phyloP scores from a whole-genome alignment of 805 yeast genomes.

The Ogataea saltuana region DNA sequence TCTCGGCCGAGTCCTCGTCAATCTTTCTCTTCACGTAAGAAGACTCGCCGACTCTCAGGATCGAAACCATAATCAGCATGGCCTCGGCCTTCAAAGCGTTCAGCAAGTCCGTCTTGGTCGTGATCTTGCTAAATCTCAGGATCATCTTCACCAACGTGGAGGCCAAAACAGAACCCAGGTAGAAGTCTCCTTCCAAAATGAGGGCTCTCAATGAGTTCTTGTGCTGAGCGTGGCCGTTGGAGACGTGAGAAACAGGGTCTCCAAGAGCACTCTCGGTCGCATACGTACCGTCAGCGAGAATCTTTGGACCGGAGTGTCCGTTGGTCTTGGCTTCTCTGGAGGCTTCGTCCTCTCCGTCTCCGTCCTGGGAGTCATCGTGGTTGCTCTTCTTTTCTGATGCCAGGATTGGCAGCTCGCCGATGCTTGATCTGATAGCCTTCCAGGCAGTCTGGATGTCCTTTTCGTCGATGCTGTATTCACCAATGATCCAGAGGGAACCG shows the following conservation, averaged over 20 bases:
- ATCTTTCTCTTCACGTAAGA: slow-evolving; percentile 67
- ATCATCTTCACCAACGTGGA: slow-evolving; percentile 87
- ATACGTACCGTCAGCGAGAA: slow-evolving; percentile 98
- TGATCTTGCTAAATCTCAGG: slow-evolving; percentile 64
- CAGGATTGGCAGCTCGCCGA: slow-evolving; percentile 91
- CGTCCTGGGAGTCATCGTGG: slow-evolving; percentile 26
- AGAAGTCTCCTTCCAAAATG: slow-evolving; percentile 84
- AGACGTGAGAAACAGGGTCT: slow-evolving; percentile 35
- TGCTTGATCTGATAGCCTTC: slow-evolving; percentile 76
- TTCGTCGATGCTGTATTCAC: slow-evolving; percentile 82
- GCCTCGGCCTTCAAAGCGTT: slow-evolving; percentile 96
- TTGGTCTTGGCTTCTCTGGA: slow-evolving; percentile 26
- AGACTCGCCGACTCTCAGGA: slow-evolving; percentile 84
- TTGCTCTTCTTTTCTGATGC: slow-evolving; percentile 61
- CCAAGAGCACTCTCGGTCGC: slow-evolving; percentile 90
- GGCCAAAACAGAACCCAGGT: slow-evolving; percentile 83
- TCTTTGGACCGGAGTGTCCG: slow-evolving; percentile 64
- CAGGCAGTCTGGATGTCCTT: slow-evolving; percentile 77
- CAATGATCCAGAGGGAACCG: slow-evolving; percentile 93
- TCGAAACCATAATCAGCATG: slow-evolving; percentile 85
- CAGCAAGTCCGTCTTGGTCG: slow-evolving; percentile 50
- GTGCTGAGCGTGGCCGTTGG: slow-evolving; percentile 26
- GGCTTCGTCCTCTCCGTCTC: slow-evolving; percentile 29
- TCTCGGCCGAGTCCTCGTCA: slow-evolving; percentile 96
- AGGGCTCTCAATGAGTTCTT: slow-evolving; percentile 79